Base-by-base conservation (phyloP, 768 basidiomycete species). In the Crassisporium funariophilum region DNA sequence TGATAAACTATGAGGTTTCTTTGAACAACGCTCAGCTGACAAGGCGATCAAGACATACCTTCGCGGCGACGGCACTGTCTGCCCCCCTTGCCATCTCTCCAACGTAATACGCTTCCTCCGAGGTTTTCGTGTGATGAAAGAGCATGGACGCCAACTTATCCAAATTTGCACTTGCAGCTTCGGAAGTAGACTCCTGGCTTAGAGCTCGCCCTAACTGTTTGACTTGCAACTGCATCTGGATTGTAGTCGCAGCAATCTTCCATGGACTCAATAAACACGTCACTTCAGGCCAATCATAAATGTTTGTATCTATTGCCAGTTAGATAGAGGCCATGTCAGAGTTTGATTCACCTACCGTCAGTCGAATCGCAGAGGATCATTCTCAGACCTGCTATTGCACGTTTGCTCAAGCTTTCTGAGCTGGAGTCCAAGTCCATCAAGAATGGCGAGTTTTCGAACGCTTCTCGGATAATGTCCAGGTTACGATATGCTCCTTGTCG, bases 81-180 rank as follows among this genome's bases (percentile, higher is more conserved):
- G 85, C 83, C 21, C 85, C 86, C 53, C 78, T 76, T 15, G 84
- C 77, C 78, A 91, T 86, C 60, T 89, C 86, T n/a, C 86, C 86
- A 4, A 91, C 82, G 55, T 90, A 88, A 52, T 84, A 86, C 0
- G 88, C 88, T 63, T 91, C 86, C 54, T 91, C 88, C 0, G 82
- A 78, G 12, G 84, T 82, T 65, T 89, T 83, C 7, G 82, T 82
- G 48, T 86, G 82, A 49, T 79, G 82, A 55, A 92, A 86, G 6
- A 91, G 69, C 58, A 80, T 78, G 4, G 77, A 71, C 0, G 82
- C 82, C 39, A 91, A 69, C 50, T 75, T 83, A 55, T 88, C 82
- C 29, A 92, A 69, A 41, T 79, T 81, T 12, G 74, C 72, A 31
- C 77, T 77, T n/a, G 86, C 84, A 9, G 73, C 70, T 46, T 75